A percentile compares a stretch with the other conserved stretches of the same genome.
phyloP scores from a whole-genome alignment of 83 land plant genomes.

The Diphasiastrum complanatum region DNA sequence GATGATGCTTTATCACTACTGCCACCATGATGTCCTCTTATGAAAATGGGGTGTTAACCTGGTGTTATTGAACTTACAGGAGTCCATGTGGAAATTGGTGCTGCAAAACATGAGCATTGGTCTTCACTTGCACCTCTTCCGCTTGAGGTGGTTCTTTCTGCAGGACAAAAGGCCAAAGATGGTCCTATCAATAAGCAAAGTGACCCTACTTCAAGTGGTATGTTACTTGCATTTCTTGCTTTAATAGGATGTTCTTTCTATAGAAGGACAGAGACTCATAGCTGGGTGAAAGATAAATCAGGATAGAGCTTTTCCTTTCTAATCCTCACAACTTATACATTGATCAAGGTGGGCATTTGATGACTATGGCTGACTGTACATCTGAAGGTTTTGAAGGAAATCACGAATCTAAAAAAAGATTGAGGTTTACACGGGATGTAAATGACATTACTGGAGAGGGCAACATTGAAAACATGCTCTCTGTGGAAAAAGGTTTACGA shows the following conservation, averaged over 20 bases:
- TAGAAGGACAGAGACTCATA: neutral
- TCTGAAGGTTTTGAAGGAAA: conserved; percentile 2
- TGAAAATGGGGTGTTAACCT: neutral
- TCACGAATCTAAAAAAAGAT: conserved; percentile 27
- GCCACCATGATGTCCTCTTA: too few relatives aligned
- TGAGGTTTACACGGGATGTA: conserved; percentile 33
- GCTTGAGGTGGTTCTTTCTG: conserved; percentile 78
- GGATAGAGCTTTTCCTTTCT: neutral
- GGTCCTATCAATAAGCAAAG: conserved; percentile 26
- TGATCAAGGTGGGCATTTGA: too few relatives aligned
- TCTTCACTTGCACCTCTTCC: conserved; percentile 90
- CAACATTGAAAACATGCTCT: conserved; percentile 78
- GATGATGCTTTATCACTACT: neutral
- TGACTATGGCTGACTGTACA: too few relatives aligned
- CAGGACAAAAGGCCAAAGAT: conserved; percentile 81
- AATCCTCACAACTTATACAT: too few relatives aligned
- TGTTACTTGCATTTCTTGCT: conserved; percentile 1
- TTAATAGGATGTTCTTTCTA: too few relatives aligned
- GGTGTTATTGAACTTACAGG: conserved; percentile 31
- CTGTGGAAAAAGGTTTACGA: conserved; percentile 75
- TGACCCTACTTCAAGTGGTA: neutral
- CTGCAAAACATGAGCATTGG: conserved; percentile 73
- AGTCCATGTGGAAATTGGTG: conserved; percentile 68
- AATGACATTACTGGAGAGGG: conserved; percentile 60
- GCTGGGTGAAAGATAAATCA: neutral